Base-by-base conservation (phyloP, 345 rosid species). In the Cardiospermum halicacabum region DNA sequence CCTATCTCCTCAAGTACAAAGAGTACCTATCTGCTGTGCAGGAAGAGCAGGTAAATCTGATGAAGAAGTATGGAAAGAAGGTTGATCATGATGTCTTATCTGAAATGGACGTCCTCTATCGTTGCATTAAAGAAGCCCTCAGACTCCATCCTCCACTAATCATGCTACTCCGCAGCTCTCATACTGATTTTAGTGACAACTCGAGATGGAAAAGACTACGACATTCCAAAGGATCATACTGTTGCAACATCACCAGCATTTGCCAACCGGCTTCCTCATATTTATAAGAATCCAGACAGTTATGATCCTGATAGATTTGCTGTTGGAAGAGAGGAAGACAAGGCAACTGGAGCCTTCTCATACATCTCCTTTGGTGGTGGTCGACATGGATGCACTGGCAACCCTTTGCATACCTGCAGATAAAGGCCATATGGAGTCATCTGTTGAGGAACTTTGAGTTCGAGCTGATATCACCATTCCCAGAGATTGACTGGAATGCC, bases 401-500 rank as follows among this genome's bases (percentile, higher is more conserved):
- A 75, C 97, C 97, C 1, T 94, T 94, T 74, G 97, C 99, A 42
- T 91, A 91, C 80, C 77, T 94, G 69, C 99, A 94, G 84, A 94
- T 94, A 72, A 94, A 91, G 80, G 99, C 99, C 26, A 87, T 94
- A 77, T 94, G 99, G 99, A 91, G 91, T 77, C 97, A 91, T 78
- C 67, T 94, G 76, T 71, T 94, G 68, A 81, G 99, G 80, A 94
- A 94, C 76, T 94, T 94, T 43, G 97, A 94, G 58, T 43, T 94
- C 30, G 96, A 94, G 77, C 69, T 91, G 74, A 74, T 82, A 56
- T 94, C 99, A 42, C 95, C 99, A 0, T 94, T 94, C 74, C 99
- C 99, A 10, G 97, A 91, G 86, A 87, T 80, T 3, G 99, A 94
- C 75, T 94, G 99, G 99, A 94, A 91, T 32, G 97, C 99, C 2